Percentiles rank a stretch among this genome's conserved stretches.
phyloP scores from a whole-genome alignment of 257 asterid species.

The Coffea canephora region DNA sequence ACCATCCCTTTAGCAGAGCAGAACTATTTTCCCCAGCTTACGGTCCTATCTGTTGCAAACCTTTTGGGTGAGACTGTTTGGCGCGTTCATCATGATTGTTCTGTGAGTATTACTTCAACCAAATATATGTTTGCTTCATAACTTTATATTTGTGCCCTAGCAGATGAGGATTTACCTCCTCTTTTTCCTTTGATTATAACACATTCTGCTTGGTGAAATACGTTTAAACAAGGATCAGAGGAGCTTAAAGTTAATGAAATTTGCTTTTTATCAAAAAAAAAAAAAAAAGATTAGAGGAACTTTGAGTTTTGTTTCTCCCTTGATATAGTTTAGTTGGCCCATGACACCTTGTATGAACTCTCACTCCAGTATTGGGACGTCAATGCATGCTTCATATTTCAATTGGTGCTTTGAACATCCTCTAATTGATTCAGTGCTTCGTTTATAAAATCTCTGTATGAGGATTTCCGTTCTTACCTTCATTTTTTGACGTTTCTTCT shows the following conservation, averaged over 20 bases:
- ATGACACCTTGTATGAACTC: neutral
- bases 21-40: conserved; percentile 89
- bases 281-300: neutral
- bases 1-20: conserved; percentile 85
- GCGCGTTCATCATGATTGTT: conserved; percentile 92
- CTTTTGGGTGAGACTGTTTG: conserved; percentile 91
- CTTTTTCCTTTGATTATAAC: neutral
- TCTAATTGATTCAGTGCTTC: neutral
- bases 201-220: neutral
- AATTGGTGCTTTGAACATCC: neutral
- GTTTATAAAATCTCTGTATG: neutral
- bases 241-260: neutral
- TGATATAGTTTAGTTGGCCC: neutral
- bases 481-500: neutral
- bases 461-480: neutral
- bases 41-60: conserved; percentile 84
- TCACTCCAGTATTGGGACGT: neutral
- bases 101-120: conserved; percentile 51
- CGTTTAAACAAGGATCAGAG: neutral
- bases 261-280: too few relatives aligned
- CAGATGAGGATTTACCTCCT: neutral
- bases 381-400: neutral
- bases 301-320: neutral
- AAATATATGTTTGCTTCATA: neutral
- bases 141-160: neutral